Percentiles rank a stretch among this genome's conserved stretches.
phyloP scores from a whole-genome alignment of 371 early-diverging fungal genomes.

The Funneliformis caledonium region DNA sequence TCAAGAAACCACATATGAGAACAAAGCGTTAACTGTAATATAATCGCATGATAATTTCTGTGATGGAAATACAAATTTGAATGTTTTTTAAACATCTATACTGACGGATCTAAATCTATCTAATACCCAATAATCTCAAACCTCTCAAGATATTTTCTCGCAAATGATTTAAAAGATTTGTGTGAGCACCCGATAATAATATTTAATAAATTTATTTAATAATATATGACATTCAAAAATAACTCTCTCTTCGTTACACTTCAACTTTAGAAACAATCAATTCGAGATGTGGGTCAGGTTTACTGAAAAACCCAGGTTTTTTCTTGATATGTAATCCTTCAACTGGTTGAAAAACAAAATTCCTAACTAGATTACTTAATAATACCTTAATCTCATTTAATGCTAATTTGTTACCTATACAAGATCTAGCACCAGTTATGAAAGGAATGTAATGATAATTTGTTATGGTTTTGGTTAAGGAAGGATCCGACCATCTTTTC shows the following conservation, averaged over 20 bases:
- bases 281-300: slow-evolving; percentile 47
- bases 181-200: too few relatives aligned
- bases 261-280: slow-evolving; percentile 43
- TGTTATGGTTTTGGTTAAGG: slow-evolving; percentile 11
- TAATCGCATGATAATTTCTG: too few relatives aligned
- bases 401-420: slow-evolving; percentile 51
- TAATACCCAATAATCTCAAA: too few relatives aligned
- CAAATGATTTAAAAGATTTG: too few relatives aligned
- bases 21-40: too few relatives aligned
- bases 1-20: too few relatives aligned
- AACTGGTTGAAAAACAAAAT: slow-evolving; percentile 48
- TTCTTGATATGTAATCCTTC: slow-evolving; percentile 46
- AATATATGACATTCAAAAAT: too few relatives aligned
- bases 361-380: slow-evolving; percentile 45
- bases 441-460: slow-evolving; percentile 62
- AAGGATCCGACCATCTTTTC: slow-evolving; percentile 8
- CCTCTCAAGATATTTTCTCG: too few relatives aligned
- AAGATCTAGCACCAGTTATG: slow-evolving; percentile 58
- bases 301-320: slow-evolving; percentile 43
- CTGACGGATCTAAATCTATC: too few relatives aligned
- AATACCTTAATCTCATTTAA: slow-evolving; percentile 52
- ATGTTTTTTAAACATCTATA: too few relatives aligned
- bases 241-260: not conserved
- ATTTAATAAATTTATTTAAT: too few relatives aligned
- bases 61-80: too few relatives aligned